A percentile compares a stretch with the other conserved stretches of the same genome.
phyloP scores from a whole-genome alignment of 441 rosid species.

The Brassica balearica region DNA sequence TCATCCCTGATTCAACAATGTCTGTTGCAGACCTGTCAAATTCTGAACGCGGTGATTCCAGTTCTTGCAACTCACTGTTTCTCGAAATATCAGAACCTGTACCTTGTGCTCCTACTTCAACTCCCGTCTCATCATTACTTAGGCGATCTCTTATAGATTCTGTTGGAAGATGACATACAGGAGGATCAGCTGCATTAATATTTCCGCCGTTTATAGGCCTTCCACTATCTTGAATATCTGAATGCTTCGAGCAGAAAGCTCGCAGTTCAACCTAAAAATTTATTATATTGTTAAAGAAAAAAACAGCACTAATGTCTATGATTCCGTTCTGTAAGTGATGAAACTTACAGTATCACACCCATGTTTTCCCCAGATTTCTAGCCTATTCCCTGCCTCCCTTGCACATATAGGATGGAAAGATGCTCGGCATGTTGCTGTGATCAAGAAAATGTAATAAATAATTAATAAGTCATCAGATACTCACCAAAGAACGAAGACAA shows the following conservation, averaged over 20 bases:
- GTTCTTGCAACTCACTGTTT: conserved; percentile 57
- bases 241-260: conserved; percentile 96
- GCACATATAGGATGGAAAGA: conserved; percentile 99
- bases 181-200: conserved; percentile 39
- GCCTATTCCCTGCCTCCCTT: conserved; percentile 82
- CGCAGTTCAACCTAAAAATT: conserved; percentile 82
- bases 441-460: conserved; percentile 27
- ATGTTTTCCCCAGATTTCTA: conserved; percentile 96
- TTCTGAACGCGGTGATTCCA: conserved; percentile 55
- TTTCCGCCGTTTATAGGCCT: conserved; percentile 44
- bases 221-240: conserved; percentile 53
- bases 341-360: conserved; percentile 83
- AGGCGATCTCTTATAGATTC: conserved; percentile 49
- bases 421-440: conserved; percentile 85
- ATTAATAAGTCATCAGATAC: conserved; percentile 19
- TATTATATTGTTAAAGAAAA: conserved; percentile 22
- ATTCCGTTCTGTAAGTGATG: conserved; percentile 27
- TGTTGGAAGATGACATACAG: conserved; percentile 48
- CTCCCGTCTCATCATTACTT: conserved; percentile 55
- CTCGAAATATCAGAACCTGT: conserved; percentile 60
- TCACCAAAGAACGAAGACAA: neutral
- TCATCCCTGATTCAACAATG: conserved; percentile 51
- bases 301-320: neutral
- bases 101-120: conserved; percentile 52
- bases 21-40: conserved; percentile 51